Base-by-base conservation (phyloP, 495 filamentous ascomycete genomes). In the Penicillium lagena region DNA sequence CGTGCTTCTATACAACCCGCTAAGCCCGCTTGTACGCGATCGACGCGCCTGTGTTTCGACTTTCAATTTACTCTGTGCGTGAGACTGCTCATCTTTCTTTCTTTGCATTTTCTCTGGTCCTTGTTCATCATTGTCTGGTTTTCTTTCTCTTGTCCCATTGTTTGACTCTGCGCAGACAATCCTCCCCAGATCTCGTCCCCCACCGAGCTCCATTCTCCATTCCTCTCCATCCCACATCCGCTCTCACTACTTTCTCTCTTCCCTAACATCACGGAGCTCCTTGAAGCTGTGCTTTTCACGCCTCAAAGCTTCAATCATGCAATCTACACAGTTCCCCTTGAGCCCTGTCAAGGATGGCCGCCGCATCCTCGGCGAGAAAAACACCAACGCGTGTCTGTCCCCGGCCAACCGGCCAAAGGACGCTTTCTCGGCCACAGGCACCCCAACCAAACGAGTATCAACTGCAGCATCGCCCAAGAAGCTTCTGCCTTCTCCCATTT, bases 371-470 rank as follows among this genome's bases (percentile, higher is more conserved):
- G 65, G 70, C 28, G 67, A 70, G 39, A 73, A 69, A 49, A 62
- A 63, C 49, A 45, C 59, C 56, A 73, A 73, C 67, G 68, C 70
- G 66, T 73, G 67, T 56, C 50, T 67, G 34, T 66, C 70, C 30
- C 67, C 70, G 31, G 59, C 58, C 42, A 55, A 51, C 42, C 58
- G 59, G 29, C 52, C 47, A 52, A 59, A 58, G 54, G 48, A 54
- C 5, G 37, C 53, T 22, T 45, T 59, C 40, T 42, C 47, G 31
- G 52, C 40, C 22, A 29, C 48, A 14, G 47, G 42, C 36, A 66
- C 67, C 14, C 66, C 67, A 22, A 42, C 54, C 45, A 71, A 70
- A 59, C 62, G 55, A 39, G 43, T 62, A 11, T 51, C 64, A 39
- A 49, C 58, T 13, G 42, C 42, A 11, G 44, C 48, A 6, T 65